Conservation (phyloP, 2,329 filamentous ascomycete species). For the Fusarium mangiferae region DNA sequence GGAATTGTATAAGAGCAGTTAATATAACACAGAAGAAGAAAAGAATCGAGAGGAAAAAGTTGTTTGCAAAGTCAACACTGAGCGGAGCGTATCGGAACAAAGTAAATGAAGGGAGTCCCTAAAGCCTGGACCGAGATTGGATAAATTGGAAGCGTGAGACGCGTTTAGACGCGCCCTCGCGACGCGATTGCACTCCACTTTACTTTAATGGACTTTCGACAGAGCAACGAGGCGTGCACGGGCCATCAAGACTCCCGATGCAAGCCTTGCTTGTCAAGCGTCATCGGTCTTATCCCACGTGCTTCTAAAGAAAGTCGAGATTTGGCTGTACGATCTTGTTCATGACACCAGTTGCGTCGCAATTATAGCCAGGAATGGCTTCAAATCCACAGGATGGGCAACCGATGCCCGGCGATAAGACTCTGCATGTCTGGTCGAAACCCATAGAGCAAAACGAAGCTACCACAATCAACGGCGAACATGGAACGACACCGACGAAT, state of each 20-base stretch:
- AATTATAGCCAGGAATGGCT: conserved; percentile 51
- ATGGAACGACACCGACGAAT: conserved; percentile 36
- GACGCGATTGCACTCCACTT: conserved; percentile 41
- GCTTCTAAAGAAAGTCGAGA: conserved; percentile 23
- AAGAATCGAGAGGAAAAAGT: conserved; percentile 10
- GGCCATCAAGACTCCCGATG: conserved; percentile 24
- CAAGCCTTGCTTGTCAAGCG: conserved; percentile 38
- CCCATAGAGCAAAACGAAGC: conserved; percentile 44
- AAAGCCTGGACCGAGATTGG: conserved; percentile 43
- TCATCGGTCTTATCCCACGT: conserved; percentile 43
- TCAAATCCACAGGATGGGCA: conserved; percentile 44
- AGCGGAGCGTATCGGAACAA: conserved; percentile 36
- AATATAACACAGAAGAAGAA: conserved; percentile 1
- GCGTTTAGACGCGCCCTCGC: conserved; percentile 48
- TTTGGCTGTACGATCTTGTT: conserved; percentile 30
- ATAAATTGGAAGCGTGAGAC: conserved; percentile 42
- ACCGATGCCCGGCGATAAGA: conserved; percentile 45
- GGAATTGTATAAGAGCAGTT: neutral
- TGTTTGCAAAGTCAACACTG: conserved; percentile 36
- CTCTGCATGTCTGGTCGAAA: conserved; percentile 52
- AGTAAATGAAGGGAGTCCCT: conserved; percentile 31
- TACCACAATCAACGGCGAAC: conserved; percentile 27
- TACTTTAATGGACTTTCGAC: conserved; percentile 49
- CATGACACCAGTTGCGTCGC: conserved; percentile 42
- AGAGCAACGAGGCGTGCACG: conserved; percentile 34